These are phyloP conservation scores for Dalechampia spathulata DNA, from an alignment of 441 rosid species.

Conservation along the genomic window DNA sequence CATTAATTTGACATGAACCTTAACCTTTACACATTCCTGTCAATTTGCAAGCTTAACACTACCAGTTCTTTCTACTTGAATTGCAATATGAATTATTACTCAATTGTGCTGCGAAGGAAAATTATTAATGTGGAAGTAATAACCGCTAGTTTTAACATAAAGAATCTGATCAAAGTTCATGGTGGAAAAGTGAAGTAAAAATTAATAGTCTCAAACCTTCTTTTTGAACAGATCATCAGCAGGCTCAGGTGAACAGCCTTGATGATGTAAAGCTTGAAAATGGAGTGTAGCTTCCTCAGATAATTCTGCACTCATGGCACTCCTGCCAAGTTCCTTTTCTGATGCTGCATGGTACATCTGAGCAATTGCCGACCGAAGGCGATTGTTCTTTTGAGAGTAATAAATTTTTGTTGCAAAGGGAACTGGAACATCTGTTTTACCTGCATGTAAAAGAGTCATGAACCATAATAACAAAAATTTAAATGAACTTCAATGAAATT, in stretches of 20 bases:
- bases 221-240: conserved; percentile 16
- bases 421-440: conserved; percentile 36
- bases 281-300: conserved; percentile 17
- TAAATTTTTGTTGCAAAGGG: conserved; percentile 62
- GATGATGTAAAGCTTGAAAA: conserved; percentile 20
- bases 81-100: too few relatives aligned
- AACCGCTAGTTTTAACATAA: neutral
- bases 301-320: conserved; percentile 20
- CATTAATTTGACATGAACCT: too few relatives aligned
- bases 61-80: too few relatives aligned
- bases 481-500: too few relatives aligned
- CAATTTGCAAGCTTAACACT: neutral
- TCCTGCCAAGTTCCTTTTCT: conserved; percentile 16
- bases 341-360: conserved; percentile 27
- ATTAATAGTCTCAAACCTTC: conserved; percentile 24
- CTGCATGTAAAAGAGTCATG: conserved; percentile 5
- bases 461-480: neutral
- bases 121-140: too few relatives aligned
- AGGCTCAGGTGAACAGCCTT: conserved; percentile 21
- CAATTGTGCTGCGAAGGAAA: too few relatives aligned
- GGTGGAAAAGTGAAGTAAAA: too few relatives aligned
- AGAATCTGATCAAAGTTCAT: neutral
- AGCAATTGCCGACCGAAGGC: conserved; percentile 37
- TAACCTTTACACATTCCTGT: too few relatives aligned
- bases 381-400: conserved; percentile 52